Conservation (phyloP, 768 basidiomycete genomes). For the Botryobasidium botryosum region DNA sequence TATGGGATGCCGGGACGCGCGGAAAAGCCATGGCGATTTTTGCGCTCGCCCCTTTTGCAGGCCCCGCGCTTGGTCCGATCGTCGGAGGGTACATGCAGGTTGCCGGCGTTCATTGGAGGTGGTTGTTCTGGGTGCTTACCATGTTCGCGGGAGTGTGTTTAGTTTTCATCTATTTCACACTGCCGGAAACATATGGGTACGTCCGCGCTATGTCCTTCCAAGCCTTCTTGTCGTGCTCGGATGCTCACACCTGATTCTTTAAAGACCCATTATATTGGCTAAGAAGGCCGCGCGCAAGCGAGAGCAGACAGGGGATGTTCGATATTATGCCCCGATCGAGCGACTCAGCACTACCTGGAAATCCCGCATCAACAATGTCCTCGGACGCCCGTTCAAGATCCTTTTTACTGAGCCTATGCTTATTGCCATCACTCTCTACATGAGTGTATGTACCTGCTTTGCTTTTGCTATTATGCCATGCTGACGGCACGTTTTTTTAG, state of each 20-base stretch:
- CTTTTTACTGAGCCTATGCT: constrained; percentile 17
- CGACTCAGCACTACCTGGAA: background rate
- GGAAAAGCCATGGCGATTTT: constrained; percentile 13
- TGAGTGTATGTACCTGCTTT: background rate
- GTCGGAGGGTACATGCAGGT: constrained; percentile 12
- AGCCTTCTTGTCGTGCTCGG: constrained; percentile 5
- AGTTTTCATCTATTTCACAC: constrained; percentile 6
- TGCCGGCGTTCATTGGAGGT: constrained; percentile 12
- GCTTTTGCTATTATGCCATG: no score
- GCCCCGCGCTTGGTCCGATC: constrained; percentile 16
- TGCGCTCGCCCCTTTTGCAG: constrained; percentile 13
- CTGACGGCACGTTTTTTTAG: background rate
- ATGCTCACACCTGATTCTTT: constrained; percentile 3
- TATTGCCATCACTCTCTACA: constrained; percentile 13
- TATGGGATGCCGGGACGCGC: constrained; percentile 14
- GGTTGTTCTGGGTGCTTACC: constrained; percentile 16
- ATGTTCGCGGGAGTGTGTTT: constrained; percentile 12
- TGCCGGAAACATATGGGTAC: constrained; percentile 16
- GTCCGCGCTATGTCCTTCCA: no score
- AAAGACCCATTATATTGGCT: constrained; percentile 6
- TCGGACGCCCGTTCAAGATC: constrained; percentile 10
- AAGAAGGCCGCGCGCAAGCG: constrained; percentile 13
- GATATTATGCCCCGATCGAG: constrained; percentile 9
- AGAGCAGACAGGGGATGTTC: constrained; percentile 15
- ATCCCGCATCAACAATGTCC: constrained; percentile 3